A percentile compares a stretch with the other conserved stretches of the same genome.
Conservation (phyloP, 2,329 filamentous ascomycete species). For the Penicillium fuscoglaucum region DNA sequence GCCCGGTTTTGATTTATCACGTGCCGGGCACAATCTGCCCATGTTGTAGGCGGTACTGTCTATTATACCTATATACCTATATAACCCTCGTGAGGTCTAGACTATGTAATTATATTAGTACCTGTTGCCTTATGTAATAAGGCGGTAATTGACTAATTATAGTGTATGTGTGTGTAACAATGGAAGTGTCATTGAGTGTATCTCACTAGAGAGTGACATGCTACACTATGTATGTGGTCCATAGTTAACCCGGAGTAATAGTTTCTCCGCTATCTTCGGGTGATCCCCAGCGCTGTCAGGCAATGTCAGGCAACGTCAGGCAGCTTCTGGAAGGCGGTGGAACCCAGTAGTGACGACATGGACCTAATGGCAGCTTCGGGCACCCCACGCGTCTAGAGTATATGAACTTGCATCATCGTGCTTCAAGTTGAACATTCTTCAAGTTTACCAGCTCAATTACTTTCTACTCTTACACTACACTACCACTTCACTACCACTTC, state of each 20-base stretch:
- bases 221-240: too few species aligned
- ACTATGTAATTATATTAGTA: background rate
- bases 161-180: too few species aligned
- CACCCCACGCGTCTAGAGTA: slow-evolving; percentile 18
- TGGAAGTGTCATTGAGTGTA: too few species aligned
- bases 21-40: background rate
- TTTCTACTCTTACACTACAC: background rate
- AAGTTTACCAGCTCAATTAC: background rate
- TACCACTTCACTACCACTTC: too few species aligned
- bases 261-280: background rate
- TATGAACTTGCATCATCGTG: slow-evolving; percentile 21
- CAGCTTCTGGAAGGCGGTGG: slow-evolving; percentile 41
- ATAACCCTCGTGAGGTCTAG: too few species aligned
- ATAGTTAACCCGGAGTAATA: background rate
- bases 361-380: slow-evolving; percentile 14
- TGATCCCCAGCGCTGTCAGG: background rate
- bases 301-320: slow-evolving; percentile 10
- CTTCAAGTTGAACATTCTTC: background rate
- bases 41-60: background rate
- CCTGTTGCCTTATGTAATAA: background rate
- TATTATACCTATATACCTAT: too few species aligned
- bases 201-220: too few species aligned
- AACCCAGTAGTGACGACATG: slow-evolving; percentile 36
- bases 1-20: background rate
- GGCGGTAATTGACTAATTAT: background rate